These are phyloP conservation scores for Solanum pennellii DNA, from an alignment of 257 asterid genomes.

Conservation along the genomic window DNA sequence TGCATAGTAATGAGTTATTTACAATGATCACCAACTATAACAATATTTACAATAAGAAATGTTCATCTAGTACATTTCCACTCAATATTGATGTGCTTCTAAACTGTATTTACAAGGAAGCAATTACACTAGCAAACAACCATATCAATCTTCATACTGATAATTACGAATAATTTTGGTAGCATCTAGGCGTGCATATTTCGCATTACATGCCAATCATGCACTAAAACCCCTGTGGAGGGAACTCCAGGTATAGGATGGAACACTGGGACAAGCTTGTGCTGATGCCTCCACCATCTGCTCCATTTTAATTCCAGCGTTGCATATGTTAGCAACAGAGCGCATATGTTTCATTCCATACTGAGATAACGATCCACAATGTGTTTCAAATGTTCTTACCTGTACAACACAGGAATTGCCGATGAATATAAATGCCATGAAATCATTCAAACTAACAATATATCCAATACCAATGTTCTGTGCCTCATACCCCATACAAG, in stretches of 20 bases:
- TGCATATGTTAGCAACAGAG: constrained; percentile 80
- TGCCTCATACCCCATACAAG: background rate
- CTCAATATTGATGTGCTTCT: background rate
- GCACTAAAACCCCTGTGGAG: constrained; percentile 76
- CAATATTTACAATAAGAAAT: background rate
- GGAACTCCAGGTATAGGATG: constrained; percentile 78
- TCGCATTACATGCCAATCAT: constrained; percentile 15
- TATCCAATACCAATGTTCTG: background rate
- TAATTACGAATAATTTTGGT: background rate
- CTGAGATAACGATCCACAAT: constrained; percentile 81
- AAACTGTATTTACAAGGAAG: background rate
- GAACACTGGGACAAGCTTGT: constrained; percentile 64
- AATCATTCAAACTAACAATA: background rate
- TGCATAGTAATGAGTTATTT: background rate
- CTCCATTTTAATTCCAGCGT: constrained; percentile 51
- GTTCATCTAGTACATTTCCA: background rate
- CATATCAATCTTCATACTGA: background rate
- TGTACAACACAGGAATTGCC: constrained; percentile 6
- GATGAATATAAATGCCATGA: background rate
- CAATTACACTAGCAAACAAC: background rate
- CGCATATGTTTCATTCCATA: constrained; percentile 99
- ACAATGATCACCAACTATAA: background rate
- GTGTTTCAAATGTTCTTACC: constrained; percentile 69
- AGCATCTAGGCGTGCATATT: background rate
- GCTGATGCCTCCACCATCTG: constrained; percentile 80